Evolutionary conservation across 2,329 filamentous ascomycete genomes (phyloP).

Genomic region (Lachnellula willkommii): DNA sequence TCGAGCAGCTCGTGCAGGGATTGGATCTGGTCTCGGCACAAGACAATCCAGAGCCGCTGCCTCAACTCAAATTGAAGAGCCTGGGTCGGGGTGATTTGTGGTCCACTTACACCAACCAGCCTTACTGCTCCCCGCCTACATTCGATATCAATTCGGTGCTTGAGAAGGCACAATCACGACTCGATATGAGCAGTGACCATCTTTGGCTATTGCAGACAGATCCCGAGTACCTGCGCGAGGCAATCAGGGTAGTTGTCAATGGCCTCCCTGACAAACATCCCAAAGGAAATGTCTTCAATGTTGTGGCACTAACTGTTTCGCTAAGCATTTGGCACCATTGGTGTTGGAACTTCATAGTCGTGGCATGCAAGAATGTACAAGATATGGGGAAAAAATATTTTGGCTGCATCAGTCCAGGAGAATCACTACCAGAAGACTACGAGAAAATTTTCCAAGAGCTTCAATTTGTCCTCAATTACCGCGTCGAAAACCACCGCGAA

Average conservation of each 20-base stretch:
- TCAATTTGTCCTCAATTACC: background rate
- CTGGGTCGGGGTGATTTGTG: background rate
- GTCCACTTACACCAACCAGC: constrained; percentile 8
- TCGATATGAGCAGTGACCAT: constrained; percentile 3
- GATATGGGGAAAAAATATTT: background rate
- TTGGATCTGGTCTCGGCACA: background rate
- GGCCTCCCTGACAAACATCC: background rate
- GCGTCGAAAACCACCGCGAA: background rate
- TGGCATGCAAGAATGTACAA: constrained; percentile 2
- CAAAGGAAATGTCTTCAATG: background rate
- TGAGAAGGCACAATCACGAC: background rate
- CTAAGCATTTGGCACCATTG: constrained; percentile 3
- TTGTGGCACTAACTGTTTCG: background rate
- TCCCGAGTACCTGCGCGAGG: constrained; percentile 3
- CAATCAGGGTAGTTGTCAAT: background rate
- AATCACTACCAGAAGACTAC: constrained; percentile 3
- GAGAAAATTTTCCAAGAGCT: constrained; percentile 3
- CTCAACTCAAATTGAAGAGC: background rate
- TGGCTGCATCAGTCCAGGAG: constrained; percentile 3
- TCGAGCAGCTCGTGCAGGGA: constrained; percentile 4
- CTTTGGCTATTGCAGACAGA: constrained; percentile 11
- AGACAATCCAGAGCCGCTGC: background rate
- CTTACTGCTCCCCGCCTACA: constrained; percentile 5
- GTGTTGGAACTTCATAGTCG: constrained; percentile 3
- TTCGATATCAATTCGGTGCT: constrained; percentile 5